These are phyloP conservation scores for Arabidopsis lyrata DNA, from an alignment of 441 rosid genomes.

Conservation along the genomic window DNA sequence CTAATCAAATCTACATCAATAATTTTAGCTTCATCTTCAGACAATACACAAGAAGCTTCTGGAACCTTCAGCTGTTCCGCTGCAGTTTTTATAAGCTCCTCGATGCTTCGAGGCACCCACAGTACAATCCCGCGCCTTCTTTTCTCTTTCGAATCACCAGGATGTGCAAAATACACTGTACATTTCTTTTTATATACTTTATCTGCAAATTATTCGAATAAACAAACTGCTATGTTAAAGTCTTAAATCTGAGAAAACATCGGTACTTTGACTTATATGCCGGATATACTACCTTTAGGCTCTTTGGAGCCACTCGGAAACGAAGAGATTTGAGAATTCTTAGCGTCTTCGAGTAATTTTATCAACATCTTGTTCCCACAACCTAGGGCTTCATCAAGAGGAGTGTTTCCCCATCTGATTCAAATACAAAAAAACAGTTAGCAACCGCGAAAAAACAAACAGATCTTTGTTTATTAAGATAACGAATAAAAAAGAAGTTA, in stretches of 20 bases:
- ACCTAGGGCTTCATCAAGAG: slow-evolving; percentile 64
- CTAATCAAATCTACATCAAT: slow-evolving; percentile 62
- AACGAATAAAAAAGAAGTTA: slow-evolving; percentile 25
- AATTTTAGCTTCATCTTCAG: slow-evolving; percentile 68
- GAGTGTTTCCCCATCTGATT: slow-evolving; percentile 84
- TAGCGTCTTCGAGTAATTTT: slow-evolving; percentile 69
- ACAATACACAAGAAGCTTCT: slow-evolving; percentile 48
- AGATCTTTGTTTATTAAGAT: background rate
- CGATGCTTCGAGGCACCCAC: slow-evolving; percentile 75
- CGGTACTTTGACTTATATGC: background rate
- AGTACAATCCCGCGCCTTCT: slow-evolving; percentile 61
- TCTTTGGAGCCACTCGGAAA: slow-evolving; percentile 44
- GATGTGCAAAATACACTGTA: slow-evolving; percentile 65
- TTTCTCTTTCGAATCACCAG: slow-evolving; percentile 55
- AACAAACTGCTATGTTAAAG: background rate
- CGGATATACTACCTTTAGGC: slow-evolving; percentile 47
- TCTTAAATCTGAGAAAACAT: background rate
- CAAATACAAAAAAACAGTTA: slow-evolving; percentile 17
- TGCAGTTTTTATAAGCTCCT: slow-evolving; percentile 62
- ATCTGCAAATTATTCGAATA: slow-evolving; percentile 25
- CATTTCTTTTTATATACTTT: slow-evolving; percentile 57
- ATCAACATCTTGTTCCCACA: slow-evolving; percentile 69
- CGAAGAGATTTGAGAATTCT: slow-evolving; percentile 56
- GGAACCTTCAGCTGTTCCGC: slow-evolving; percentile 48
- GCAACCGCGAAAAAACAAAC: background rate